phyloP scores from a whole-genome alignment of 2,329 filamentous ascomycete genomes.

The Aspergillus versicolor region DNA sequence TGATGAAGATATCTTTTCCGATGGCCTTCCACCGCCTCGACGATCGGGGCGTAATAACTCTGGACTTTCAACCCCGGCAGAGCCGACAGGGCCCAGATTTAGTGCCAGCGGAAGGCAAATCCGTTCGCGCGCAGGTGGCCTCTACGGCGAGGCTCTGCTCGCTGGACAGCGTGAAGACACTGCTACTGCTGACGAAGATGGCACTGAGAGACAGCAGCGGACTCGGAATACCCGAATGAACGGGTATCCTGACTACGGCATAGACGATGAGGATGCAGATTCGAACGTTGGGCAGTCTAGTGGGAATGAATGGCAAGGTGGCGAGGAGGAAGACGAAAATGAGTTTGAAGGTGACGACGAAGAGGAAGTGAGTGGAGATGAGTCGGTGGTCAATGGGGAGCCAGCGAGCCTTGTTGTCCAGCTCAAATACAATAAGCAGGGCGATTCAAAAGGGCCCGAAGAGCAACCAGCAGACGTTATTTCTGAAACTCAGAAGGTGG shows the following conservation, averaged over 20 bases:
- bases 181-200: conserved; percentile 45
- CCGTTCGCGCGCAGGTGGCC: conserved; percentile 52
- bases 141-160: conserved; percentile 56
- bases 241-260: conserved; percentile 55
- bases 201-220: conserved; percentile 41
- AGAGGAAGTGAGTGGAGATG: conserved; percentile 42
- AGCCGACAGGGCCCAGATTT: conserved; percentile 62
- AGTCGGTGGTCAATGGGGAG: conserved; percentile 50
- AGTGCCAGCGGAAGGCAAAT: conserved; percentile 90
- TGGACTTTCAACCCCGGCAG: conserved; percentile 69
- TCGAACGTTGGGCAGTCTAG: conserved; percentile 62
- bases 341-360: conserved; percentile 60
- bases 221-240: conserved; percentile 30
- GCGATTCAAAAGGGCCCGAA: conserved; percentile 16
- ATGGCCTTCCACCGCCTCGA: conserved; percentile 64
- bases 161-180: conserved; percentile 52
- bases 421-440: conserved; percentile 50
- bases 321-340: conserved; percentile 70
- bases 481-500: conserved; percentile 16
- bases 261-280: conserved; percentile 64
- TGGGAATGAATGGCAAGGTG: conserved; percentile 69
- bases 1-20: conserved; percentile 70
- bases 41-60: conserved; percentile 65
- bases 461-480: conserved; percentile 16
- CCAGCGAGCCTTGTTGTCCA: conserved; percentile 72